Percentiles rank a stretch among this genome's conserved stretches.
phyloP scores from a whole-genome alignment of 306 rosid genomes.

The Cucurbita pepo region DNA sequence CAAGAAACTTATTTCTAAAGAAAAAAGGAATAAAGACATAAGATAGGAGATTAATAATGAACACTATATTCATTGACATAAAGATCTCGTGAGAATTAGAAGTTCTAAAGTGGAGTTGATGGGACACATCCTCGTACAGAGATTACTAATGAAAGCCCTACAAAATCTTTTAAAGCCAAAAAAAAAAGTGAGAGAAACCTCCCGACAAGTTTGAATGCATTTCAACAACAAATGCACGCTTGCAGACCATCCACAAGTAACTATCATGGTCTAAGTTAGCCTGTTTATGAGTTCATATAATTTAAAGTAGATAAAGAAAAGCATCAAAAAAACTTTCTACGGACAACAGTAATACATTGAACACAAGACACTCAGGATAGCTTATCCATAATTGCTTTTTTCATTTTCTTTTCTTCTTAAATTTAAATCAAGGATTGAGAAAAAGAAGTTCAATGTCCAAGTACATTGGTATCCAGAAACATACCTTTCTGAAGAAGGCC shows the following conservation, averaged over 20 bases:
- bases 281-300: background rate
- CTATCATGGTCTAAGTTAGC: background rate
- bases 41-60: background rate
- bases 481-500: slow-evolving; percentile 43
- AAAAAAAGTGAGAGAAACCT: background rate
- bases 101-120: background rate
- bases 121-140: background rate
- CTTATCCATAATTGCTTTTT: background rate
- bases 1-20: background rate
- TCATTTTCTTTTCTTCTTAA: background rate
- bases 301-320: background rate
- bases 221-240: background rate
- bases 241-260: background rate
- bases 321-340: background rate
- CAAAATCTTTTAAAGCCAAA: background rate
- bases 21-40: background rate
- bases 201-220: background rate
- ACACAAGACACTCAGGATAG: background rate
- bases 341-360: background rate
- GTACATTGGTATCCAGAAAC: slow-evolving; percentile 6
- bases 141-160: background rate
- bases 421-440: background rate
- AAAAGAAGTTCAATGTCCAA: background rate
- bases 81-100: background rate
- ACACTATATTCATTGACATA: background rate